Evolutionary conservation across 1,139 yeast species (phyloP).

Genomic region (Yamadazyma dendronema): DNA sequence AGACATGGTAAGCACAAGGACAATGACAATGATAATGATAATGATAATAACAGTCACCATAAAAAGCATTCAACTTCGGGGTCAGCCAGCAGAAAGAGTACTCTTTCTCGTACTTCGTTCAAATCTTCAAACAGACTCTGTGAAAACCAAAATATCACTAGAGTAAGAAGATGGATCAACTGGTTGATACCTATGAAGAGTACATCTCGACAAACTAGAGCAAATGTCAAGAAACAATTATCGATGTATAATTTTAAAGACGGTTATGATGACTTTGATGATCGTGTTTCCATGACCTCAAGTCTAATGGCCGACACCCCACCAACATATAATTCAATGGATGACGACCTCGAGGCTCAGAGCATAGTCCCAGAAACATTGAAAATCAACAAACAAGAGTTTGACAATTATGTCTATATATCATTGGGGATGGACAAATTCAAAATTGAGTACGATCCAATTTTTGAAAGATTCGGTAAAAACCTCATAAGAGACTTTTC

Average conservation of each 20-base stretch:
- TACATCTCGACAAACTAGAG: constrained; percentile 3
- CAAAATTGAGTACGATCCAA: constrained; percentile 16
- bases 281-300: not conserved
- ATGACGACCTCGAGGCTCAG: constrained; percentile 10
- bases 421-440: constrained; percentile 14
- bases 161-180: constrained; percentile 3
- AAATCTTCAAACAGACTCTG: constrained; percentile 2
- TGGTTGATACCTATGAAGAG: constrained; percentile 13
- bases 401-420: constrained; percentile 12
- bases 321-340: constrained; percentile 6
- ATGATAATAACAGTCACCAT: constrained; percentile 5
- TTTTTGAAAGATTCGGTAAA: constrained; percentile 15
- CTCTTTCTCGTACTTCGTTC: not conserved
- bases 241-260: constrained; percentile 10
- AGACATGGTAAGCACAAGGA: constrained; percentile 11
- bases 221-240: constrained; percentile 12
- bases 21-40: constrained; percentile 1
- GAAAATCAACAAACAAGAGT: constrained; percentile 10
- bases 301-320: constrained; percentile 5
- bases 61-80: constrained; percentile 4
- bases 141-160: constrained; percentile 1
- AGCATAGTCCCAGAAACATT: not conserved
- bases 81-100: not conserved
- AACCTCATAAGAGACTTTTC: constrained; percentile 11
- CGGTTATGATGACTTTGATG: not conserved